phyloP scores from a whole-genome alignment of 2,329 filamentous ascomycete genomes.

The Chaetomium strumarium region DNA sequence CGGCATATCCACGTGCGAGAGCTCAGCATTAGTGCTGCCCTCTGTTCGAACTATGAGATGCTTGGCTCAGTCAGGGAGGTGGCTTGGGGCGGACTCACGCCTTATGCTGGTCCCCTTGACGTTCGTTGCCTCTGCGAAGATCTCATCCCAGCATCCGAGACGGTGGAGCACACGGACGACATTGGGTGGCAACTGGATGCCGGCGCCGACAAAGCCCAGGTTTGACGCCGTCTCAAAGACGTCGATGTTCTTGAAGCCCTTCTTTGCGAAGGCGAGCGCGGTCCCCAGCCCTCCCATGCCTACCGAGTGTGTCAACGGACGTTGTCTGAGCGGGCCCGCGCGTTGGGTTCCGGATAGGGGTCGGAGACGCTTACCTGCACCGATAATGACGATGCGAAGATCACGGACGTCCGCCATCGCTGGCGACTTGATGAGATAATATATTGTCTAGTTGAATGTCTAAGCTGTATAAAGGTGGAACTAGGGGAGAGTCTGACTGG shows the following conservation, averaged over 20 bases:
- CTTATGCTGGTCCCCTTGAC: constrained; percentile 68
- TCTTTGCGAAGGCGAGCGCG: constrained; percentile 67
- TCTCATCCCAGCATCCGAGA: constrained; percentile 65
- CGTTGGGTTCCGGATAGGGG: background rate
- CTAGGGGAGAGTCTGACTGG: background rate
- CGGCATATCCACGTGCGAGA: constrained; percentile 63
- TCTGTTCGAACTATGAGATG: constrained; percentile 35
- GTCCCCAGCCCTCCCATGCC: constrained; percentile 74
- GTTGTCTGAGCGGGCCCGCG: too few species aligned
- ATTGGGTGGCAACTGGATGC: constrained; percentile 79
- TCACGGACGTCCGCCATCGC: constrained; percentile 27
- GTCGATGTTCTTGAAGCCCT: constrained; percentile 66
- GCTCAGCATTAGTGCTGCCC: constrained; percentile 61
- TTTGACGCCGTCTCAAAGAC: constrained; percentile 69
- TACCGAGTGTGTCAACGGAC: constrained; percentile 27
- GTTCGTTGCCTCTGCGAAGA: constrained; percentile 65
- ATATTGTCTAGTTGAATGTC: background rate
- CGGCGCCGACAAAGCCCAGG: constrained; percentile 76
- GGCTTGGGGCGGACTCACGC: constrained; percentile 36
- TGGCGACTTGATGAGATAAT: background rate
- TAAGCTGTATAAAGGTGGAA: background rate
- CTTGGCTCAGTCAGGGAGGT: background rate
- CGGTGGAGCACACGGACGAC: constrained; percentile 70
- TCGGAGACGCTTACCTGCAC: constrained; percentile 25
- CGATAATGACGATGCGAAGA: constrained; percentile 30